phyloP scores from a whole-genome alignment of 2,329 filamentous ascomycete species.

The Fusarium dlaminii region DNA sequence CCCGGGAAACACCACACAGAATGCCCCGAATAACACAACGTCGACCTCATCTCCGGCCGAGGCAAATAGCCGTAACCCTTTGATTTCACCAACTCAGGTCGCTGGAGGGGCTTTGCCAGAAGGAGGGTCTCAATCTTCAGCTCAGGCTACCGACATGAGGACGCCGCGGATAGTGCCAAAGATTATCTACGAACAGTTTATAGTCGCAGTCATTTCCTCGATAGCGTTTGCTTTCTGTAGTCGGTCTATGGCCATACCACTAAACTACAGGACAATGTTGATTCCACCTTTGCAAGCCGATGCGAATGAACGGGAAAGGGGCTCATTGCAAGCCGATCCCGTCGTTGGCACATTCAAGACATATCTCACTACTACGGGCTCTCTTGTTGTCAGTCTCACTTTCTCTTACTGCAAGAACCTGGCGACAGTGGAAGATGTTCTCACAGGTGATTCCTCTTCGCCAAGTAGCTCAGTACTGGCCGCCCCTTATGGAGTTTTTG shows the following conservation, averaged over 20 bases:
- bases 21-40: conserved; percentile 58
- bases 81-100: conserved; percentile 32
- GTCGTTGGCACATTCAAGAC: conserved; percentile 62
- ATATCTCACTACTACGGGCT: conserved; percentile 66
- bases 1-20: conserved; percentile 51
- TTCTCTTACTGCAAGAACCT: conserved; percentile 60
- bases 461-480: conserved; percentile 59
- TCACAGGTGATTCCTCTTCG: conserved; percentile 52
- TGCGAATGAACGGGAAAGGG: conserved; percentile 26
- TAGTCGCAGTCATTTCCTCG: conserved; percentile 62
- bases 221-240: conserved; percentile 61
- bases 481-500: conserved; percentile 61
- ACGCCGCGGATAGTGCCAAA: conserved; percentile 45
- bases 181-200: conserved; percentile 63
- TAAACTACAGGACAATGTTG: conserved; percentile 64
- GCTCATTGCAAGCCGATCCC: conserved; percentile 32
- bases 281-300: conserved; percentile 47
- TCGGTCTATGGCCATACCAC: conserved; percentile 58
- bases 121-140: conserved; percentile 40
- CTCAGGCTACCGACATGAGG: conserved; percentile 44
- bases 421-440: conserved; percentile 55
- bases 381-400: conserved; percentile 60
- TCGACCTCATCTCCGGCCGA: conserved; percentile 55
- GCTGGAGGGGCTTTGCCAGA: conserved; percentile 34
- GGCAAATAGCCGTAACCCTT: conserved; percentile 40